Conservation (phyloP, 2,329 filamentous ascomycete species). For the Scorias spongiosa region DNA sequence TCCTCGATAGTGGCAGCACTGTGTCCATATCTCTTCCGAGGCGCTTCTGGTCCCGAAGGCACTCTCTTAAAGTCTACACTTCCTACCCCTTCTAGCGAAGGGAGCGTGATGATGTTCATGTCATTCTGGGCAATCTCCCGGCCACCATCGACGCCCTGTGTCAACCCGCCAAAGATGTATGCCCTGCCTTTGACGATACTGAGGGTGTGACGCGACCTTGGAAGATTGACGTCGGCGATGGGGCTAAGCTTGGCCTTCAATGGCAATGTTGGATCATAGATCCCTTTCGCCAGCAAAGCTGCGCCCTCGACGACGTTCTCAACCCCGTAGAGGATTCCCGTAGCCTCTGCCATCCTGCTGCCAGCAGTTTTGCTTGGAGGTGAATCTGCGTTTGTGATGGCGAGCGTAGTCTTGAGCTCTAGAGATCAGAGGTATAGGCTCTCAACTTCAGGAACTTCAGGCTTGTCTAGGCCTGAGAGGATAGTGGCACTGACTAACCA, state of each 20-base stretch:
- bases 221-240: slow-evolving; percentile 29
- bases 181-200: slow-evolving; percentile 38
- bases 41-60: slow-evolving; percentile 20
- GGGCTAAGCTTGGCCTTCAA: slow-evolving; percentile 36
- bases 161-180: slow-evolving; percentile 39
- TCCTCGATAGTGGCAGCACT: slow-evolving; percentile 28
- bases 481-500: too few relatives aligned
- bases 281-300: slow-evolving; percentile 32
- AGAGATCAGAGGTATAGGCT: too few relatives aligned
- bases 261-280: slow-evolving; percentile 34
- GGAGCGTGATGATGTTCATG: slow-evolving; percentile 38
- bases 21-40: slow-evolving; percentile 27
- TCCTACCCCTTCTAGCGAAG: slow-evolving; percentile 25
- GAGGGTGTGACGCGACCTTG: slow-evolving; percentile 36
- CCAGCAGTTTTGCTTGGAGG: too few relatives aligned
- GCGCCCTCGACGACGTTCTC: slow-evolving; percentile 22
- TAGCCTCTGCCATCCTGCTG: slow-evolving; percentile 18
- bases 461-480: too few relatives aligned
- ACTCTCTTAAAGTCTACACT: slow-evolving; percentile 27
- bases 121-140: slow-evolving; percentile 28
- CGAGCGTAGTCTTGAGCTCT: too few relatives aligned
- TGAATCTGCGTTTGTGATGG: too few relatives aligned
- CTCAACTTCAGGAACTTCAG: too few relatives aligned
- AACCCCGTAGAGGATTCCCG: slow-evolving; percentile 24
- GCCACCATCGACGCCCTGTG: slow-evolving; percentile 1